A percentile compares a stretch with the other conserved stretches of the same genome.
Conservation (phyloP, 352 stramenopile species). For the Proteromonas lacertae region DNA sequence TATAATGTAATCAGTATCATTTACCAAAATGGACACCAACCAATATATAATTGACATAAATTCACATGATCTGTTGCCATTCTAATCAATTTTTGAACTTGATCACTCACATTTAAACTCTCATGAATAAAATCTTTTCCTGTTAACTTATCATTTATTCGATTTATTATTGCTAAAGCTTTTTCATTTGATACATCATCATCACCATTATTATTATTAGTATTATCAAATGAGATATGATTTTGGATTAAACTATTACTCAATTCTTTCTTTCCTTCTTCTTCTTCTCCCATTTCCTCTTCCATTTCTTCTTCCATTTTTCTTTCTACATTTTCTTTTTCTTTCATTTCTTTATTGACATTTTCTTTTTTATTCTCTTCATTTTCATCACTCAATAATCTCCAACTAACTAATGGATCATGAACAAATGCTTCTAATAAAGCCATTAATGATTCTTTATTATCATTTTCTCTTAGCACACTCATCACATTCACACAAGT, state of each 20-base stretch:
- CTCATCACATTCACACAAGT: conserved; percentile 43
- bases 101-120: conserved; percentile 39
- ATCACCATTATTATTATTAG: too few relatives aligned
- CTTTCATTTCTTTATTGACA: too few relatives aligned
- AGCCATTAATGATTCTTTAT: conserved; percentile 79
- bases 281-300: too few relatives aligned
- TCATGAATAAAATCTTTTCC: conserved; percentile 67
- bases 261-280: too few relatives aligned
- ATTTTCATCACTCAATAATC: too few relatives aligned
- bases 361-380: too few relatives aligned
- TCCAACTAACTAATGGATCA: conserved; percentile 90
- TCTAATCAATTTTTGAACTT: conserved; percentile 86
- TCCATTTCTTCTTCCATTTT: too few relatives aligned
- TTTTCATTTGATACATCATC: too few relatives aligned
- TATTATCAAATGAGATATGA: too few relatives aligned
- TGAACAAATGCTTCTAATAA: conserved; percentile 99
- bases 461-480: conserved; percentile 18
- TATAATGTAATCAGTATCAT: too few relatives aligned
- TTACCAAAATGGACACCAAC: conserved; percentile 65
- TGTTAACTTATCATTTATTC: conserved; percentile 89
- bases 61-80: conserved; percentile 89
- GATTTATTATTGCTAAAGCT: conserved; percentile 68
- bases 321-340: too few relatives aligned
- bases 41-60: conserved; percentile 85
- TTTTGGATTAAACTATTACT: too few relatives aligned